Evolutionary conservation across 768 basidiomycete genomes (phyloP), one percentile per base, ranked within the genome.

Genomic region (Rossbeevera mucosa): DNA sequence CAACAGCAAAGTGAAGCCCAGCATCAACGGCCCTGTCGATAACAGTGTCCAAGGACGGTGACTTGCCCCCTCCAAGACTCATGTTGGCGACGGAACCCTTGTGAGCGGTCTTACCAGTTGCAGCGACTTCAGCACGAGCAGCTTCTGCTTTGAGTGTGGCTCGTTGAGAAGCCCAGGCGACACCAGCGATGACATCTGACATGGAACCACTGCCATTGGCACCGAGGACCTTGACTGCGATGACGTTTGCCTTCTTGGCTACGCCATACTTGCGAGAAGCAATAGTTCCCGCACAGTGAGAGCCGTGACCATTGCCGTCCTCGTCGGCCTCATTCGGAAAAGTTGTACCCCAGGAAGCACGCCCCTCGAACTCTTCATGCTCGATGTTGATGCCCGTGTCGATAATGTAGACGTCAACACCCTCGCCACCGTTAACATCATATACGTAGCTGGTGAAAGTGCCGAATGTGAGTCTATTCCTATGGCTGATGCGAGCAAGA

Each of bases 41-140:
- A 47, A 86, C 83, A 21, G 78, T 77, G 57, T 99, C 93, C 47
- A 98, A 79, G 29, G 90, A 80, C 20, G 74, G 78, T 5, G 90
- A 91, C 75, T 94, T 95, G 53, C 92, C 91, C 62, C 96, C 96
- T 57, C 96, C 96, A 48, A 99, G 86, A 68, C 86, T 89, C 96
- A 99, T 96, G 79, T 95, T 95, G 46, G 87, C 91, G 48, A 94
- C 93, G 16, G 92, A 93, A 21, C 96, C 96, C 76, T 93, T 94
- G 80, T 95, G 90, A 41, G 72, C 73, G 50, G 86, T 88, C 74
- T 80, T 85, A 49, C 91, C 88, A 18, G 90, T 92, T 26, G 78
- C 76, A 48, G 74, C 79, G 55, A 79, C 66, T 67, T 94, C 91
- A 11, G 79, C 78, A 7, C 71, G 74, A 16, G 91, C 88, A 14